A percentile compares a stretch with the other conserved stretches of the same genome.
Conservation (phyloP, 139 green algal species). For the Picochlorum sp. region DNA sequence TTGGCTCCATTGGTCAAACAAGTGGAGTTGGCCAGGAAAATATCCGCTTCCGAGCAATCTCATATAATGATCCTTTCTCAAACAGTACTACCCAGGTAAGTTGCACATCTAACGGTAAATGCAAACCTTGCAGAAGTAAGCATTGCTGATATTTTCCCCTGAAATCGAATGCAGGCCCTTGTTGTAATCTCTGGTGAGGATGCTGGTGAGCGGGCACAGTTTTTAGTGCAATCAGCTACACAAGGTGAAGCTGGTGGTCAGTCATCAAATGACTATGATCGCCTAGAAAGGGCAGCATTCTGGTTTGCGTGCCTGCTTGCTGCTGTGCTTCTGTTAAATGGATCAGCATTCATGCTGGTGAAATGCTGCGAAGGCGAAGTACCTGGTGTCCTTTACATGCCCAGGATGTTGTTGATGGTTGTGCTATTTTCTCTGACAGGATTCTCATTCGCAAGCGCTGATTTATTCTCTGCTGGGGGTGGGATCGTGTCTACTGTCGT, state of each 20-base stretch:
- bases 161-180: not conserved
- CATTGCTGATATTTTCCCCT: not conserved
- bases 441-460: not conserved
- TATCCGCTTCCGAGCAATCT: slow-evolving; percentile 3
- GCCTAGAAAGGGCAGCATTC: not conserved
- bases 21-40: slow-evolving; percentile 4
- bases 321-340: not conserved
- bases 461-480: not conserved
- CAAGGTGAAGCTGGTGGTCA: not conserved
- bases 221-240: not conserved
- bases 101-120: not conserved
- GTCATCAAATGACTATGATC: not conserved
- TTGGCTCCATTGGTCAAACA: not conserved
- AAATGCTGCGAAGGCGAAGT: slow-evolving; percentile 10
- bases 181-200: slow-evolving; percentile 2
- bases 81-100: not conserved
- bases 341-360: slow-evolving; percentile 8
- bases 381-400: slow-evolving; percentile 12
- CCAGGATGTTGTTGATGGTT: slow-evolving; percentile 7
- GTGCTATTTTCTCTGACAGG: slow-evolving; percentile 5
- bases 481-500: slow-evolving; percentile 1
- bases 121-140: not conserved
- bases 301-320: slow-evolving; percentile 10
- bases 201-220: slow-evolving; percentile 3
- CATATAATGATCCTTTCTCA: not conserved